Evolutionary conservation across 1,284 basidiomycete genomes (phyloP), one percentile per base, ranked within the genome.

Genomic region (Cryptococcus hybrid): DNA sequence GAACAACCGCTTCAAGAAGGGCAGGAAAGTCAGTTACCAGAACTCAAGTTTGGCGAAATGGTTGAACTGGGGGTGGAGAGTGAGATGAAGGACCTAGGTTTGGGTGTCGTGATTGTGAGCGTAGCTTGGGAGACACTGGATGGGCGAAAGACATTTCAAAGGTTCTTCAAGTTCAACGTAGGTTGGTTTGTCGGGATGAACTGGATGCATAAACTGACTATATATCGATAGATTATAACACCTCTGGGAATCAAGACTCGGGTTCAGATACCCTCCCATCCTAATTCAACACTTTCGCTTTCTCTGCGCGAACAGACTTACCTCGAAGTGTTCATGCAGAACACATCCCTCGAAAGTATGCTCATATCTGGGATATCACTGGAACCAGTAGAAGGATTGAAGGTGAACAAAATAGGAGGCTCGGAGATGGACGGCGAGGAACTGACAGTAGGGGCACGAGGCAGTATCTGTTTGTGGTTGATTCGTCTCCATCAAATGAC

Each of bases 221-320:
- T 45, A 55, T 40, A 63, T 38, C 11, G 24, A 12, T 64, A 92
- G 89, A 89, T 90, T 8, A 88, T 86, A 9, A 91, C 92, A 64
- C 91, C 90, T 0, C 79, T 94, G 5, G 89, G 89, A 0, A 91
- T 93, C 60, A 92, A 92, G 78, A 92, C 90, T 8, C 91, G 92
- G 74, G 89, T 92, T 0, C 88, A 93, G 69, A 71, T 80, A 1
- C 83, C 88, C 0, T 84, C 83, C 48, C 86, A 88, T 1, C 86
- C 90, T 1, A 84, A 87, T 30, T 86, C 89, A 1, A 62, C 85
- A 4, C 78, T 90, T 11, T 82, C 84, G 6, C 76, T 81, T 3
- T 51, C 68, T 3, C 86, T 89, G 65, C 82, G 89, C 45, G 85
- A 88, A 51, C 89, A 90, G 61, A 82, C 92, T 24, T 92, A 91